Conservation (phyloP, 2,329 filamentous ascomycete genomes). For the Fusarium globosum region DNA sequence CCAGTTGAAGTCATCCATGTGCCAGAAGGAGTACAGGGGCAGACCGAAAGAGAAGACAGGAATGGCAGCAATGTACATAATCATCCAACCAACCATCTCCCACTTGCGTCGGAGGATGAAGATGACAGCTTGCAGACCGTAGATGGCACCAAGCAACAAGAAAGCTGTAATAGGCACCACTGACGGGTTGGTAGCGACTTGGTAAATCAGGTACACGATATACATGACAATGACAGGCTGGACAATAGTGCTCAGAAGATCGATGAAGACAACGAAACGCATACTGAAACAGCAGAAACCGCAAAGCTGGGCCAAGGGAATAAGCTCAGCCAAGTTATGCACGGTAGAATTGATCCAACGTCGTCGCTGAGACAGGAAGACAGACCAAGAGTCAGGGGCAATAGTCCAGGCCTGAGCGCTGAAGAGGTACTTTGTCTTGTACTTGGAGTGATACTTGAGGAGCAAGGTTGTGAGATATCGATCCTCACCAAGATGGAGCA, state of each 20-base stretch:
- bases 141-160: constrained; percentile 92
- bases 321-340: constrained; percentile 96
- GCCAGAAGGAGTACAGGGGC: constrained; percentile 96
- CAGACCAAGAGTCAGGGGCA: constrained; percentile 90
- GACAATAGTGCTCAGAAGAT: constrained; percentile 90
- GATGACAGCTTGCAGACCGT: constrained; percentile 95
- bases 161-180: constrained; percentile 87
- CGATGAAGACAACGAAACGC: constrained; percentile 96
- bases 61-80: constrained; percentile 91
- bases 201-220: constrained; percentile 87
- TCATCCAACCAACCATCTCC: constrained; percentile 99
- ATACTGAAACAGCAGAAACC: constrained; percentile 99
- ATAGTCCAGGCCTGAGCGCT: constrained; percentile 95
- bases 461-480: constrained; percentile 95
- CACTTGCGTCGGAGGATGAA: constrained; percentile 97
- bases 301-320: constrained; percentile 92
- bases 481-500: constrained; percentile 96
- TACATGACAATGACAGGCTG: constrained; percentile 93
- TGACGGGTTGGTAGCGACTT: constrained; percentile 69
- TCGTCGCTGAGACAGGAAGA: constrained; percentile 98
- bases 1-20: constrained; percentile 99
- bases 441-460: constrained; percentile 90
- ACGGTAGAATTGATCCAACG: constrained; percentile 99
- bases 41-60: constrained; percentile 92
- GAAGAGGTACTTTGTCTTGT: constrained; percentile 98